Conservation (phyloP, 441 rosid genomes). For the Biscutella laevigata region DNA sequence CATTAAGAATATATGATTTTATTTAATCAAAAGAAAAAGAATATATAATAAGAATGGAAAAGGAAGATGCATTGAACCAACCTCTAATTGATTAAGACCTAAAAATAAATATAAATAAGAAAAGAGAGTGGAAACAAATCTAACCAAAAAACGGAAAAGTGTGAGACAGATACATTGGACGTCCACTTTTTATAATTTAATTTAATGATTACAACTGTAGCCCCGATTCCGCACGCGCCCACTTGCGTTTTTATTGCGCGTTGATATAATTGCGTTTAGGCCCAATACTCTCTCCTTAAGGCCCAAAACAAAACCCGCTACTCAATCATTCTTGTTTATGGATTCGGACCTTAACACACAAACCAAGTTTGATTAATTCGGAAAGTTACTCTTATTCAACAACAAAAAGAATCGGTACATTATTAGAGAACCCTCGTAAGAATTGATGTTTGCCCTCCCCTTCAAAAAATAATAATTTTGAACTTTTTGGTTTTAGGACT, state of each 20-base stretch:
- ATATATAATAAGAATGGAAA: neutral
- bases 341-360: too few species aligned
- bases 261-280: too few species aligned
- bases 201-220: conserved; percentile 9
- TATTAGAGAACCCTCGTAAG: too few species aligned
- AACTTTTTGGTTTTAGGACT: neutral
- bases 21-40: too few species aligned
- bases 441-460: conserved; percentile 1
- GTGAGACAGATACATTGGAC: conserved; percentile 20
- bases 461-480: too few species aligned
- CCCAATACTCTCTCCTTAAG: too few species aligned
- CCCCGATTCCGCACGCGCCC: too few species aligned
- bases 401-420: neutral
- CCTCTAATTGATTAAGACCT: conserved; percentile 9
- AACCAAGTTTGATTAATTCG: too few species aligned
- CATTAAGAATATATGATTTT: too few species aligned
- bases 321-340: too few species aligned
- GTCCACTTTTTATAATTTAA: neutral
- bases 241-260: too few species aligned
- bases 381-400: neutral
- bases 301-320: too few species aligned
- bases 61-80: conserved; percentile 19
- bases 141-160: conserved; percentile 15
- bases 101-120: neutral
- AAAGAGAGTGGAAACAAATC: conserved; percentile 1